Percentiles rank a stretch among this genome's conserved stretches.
phyloP scores from a whole-genome alignment of 139 green algal species.

The Chlamydomonas schloesseri region DNA sequence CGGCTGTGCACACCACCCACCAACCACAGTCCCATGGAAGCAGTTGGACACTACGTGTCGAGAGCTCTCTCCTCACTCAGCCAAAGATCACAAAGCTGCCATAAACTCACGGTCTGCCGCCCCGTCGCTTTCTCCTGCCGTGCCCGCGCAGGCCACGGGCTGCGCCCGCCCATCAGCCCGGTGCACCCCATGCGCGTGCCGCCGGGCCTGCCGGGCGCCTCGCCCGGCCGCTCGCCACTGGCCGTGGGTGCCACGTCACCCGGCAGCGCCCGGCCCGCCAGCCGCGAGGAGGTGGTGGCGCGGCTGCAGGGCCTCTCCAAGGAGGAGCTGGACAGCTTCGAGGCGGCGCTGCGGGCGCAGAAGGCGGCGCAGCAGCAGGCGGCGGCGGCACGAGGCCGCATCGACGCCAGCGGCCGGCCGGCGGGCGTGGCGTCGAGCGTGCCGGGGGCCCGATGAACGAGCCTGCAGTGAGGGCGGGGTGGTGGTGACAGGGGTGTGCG shows the following conservation, averaged over 20 bases:
- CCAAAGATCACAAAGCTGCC: too few species aligned
- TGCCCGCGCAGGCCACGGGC: neutral
- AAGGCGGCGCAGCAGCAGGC: slow-evolving; percentile 19
- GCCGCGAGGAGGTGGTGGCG: slow-evolving; percentile 45
- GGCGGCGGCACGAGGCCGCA: too few species aligned
- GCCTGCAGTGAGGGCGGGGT: neutral
- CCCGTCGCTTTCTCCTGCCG: too few species aligned
- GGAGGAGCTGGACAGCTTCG: slow-evolving; percentile 46
- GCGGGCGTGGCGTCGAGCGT: neutral
- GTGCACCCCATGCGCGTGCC: slow-evolving; percentile 39
- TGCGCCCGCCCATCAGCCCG: slow-evolving; percentile 16
- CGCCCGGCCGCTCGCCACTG: neutral
- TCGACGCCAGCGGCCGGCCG: neutral
- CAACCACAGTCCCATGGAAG: too few species aligned
- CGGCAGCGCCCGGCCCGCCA: slow-evolving; percentile 12
- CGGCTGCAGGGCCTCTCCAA: slow-evolving; percentile 42
- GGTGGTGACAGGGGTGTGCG: neutral
- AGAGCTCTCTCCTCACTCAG: too few species aligned
- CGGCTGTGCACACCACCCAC: too few species aligned
- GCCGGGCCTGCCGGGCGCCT: neutral
- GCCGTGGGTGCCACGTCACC: slow-evolving; percentile 5
- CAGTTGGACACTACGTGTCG: too few species aligned
- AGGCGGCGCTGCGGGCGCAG: slow-evolving; percentile 41
- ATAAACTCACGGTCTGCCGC: too few species aligned
- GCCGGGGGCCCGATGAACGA: neutral